A percentile compares a stretch with the other conserved stretches of the same genome.
These are phyloP conservation scores for Ceratocystiopsis brevicomis DNA, from an alignment of 2,329 filamentous ascomycete genomes.

Conservation along the genomic window DNA sequence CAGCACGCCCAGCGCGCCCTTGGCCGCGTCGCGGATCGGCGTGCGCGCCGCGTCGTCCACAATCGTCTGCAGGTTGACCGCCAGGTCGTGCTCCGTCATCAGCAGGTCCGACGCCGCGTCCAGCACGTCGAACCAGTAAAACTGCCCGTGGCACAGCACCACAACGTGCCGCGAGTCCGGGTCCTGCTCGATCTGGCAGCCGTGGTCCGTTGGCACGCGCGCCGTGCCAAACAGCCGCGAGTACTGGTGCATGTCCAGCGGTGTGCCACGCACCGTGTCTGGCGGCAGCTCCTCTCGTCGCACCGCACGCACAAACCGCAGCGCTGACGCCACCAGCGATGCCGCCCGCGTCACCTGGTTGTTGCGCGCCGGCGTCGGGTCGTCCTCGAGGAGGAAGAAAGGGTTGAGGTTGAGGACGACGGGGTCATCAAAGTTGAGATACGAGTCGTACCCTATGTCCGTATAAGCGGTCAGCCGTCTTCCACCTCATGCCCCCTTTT, in stretches of 20 bases:
- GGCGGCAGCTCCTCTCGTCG: slow-evolving; percentile 82
- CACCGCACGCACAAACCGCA: slow-evolving; percentile 85
- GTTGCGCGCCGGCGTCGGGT: slow-evolving; percentile 87
- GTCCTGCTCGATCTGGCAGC: slow-evolving; percentile 91
- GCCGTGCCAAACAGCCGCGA: slow-evolving; percentile 89
- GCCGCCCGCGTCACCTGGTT: slow-evolving; percentile 92
- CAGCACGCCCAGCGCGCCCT: slow-evolving; percentile 77
- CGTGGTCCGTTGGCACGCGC: slow-evolving; percentile 79
- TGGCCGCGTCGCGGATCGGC: slow-evolving; percentile 87
- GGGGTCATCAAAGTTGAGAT: slow-evolving; percentile 92
- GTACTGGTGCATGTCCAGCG: slow-evolving; percentile 97
- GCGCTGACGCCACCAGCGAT: slow-evolving; percentile 72
- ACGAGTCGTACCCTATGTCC: slow-evolving; percentile 85
- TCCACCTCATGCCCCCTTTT: too few relatives aligned
- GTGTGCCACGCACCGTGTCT: slow-evolving; percentile 64
- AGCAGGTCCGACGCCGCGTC: slow-evolving; percentile 90
- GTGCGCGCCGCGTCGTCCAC: slow-evolving; percentile 78
- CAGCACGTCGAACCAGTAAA: slow-evolving; percentile 97
- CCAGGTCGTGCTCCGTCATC: slow-evolving; percentile 90
- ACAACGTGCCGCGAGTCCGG: slow-evolving; percentile 84
- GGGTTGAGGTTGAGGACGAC: slow-evolving; percentile 95
- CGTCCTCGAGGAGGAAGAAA: slow-evolving; percentile 93
- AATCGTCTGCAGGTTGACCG: slow-evolving; percentile 79
- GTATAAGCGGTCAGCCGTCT: too few relatives aligned
- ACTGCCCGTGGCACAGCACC: slow-evolving; percentile 83